Evolutionary conservation across 352 stramenopile genomes (phyloP).

Genomic region (Globisporangium okanoganense): DNA sequence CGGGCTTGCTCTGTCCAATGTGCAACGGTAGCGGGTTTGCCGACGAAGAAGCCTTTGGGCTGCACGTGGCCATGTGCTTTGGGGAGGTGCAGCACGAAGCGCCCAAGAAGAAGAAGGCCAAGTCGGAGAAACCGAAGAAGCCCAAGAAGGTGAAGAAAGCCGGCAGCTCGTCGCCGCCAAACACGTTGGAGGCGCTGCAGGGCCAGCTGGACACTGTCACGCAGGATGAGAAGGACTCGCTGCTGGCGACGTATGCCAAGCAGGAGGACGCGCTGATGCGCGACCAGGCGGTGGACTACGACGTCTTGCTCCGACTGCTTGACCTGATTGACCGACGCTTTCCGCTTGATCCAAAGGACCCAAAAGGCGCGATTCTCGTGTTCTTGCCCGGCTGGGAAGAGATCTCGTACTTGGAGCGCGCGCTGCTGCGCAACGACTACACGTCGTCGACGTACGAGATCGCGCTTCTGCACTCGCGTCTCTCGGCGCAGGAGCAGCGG

Average conservation of each 20-base stretch:
- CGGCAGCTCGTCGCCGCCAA: conserved; percentile 20
- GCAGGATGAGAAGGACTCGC: conserved; percentile 27
- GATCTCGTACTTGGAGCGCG: conserved; percentile 73
- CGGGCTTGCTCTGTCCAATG: conserved; percentile 71
- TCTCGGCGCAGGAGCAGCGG: conserved; percentile 69
- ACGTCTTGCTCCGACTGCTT: conserved; percentile 61
- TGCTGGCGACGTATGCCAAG: conserved; percentile 55
- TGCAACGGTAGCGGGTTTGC: conserved; percentile 69
- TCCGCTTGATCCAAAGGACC: conserved; percentile 32
- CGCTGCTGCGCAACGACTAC: conserved; percentile 48
- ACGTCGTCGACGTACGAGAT: conserved; percentile 58
- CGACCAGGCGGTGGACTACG: conserved; percentile 71
- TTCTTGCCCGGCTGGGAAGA: conserved; percentile 83
- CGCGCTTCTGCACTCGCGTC: conserved; percentile 64
- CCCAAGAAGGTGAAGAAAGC: conserved; percentile 6
- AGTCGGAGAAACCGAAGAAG: conserved; percentile 3
- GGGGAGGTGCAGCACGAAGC: conserved; percentile 26
- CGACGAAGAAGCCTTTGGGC: conserved; percentile 83
- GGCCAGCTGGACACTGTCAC: conserved; percentile 25
- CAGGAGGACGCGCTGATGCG: conserved; percentile 54
- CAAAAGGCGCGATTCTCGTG: conserved; percentile 75
- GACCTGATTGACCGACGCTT: conserved; percentile 58
- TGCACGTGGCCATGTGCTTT: conserved; percentile 83
- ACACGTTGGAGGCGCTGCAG: conserved; percentile 34
- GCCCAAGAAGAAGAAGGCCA: conserved; percentile 19